Evolutionary conservation across 352 stramenopile genomes (phyloP).

Genomic region (Thraustochytrium sp.): DNA sequence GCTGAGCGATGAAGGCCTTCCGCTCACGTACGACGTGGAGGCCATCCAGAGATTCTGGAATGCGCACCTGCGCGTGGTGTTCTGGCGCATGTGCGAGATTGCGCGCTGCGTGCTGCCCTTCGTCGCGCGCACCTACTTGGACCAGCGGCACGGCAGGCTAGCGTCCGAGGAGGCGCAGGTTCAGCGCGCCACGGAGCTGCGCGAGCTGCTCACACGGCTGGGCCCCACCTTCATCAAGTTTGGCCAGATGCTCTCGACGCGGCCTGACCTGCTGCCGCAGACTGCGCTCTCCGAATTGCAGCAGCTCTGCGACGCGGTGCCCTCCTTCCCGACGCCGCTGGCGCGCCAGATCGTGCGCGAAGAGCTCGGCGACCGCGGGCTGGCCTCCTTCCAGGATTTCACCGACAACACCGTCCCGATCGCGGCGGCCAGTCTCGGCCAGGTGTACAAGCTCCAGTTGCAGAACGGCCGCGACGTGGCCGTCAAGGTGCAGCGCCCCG

Average conservation of each 20-base stretch:
- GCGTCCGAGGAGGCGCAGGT: constrained; percentile 50
- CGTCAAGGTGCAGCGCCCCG: constrained; percentile 74
- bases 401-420: constrained; percentile 62
- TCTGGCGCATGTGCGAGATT: neutral
- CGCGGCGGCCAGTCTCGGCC: constrained; percentile 66
- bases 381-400: constrained; percentile 67
- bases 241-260: constrained; percentile 67
- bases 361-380: constrained; percentile 63
- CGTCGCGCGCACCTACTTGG: neutral
- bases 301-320: constrained; percentile 73
- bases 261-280: constrained; percentile 68
- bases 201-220: constrained; percentile 66
- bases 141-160: neutral
- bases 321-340: constrained; percentile 60
- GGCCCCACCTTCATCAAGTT: constrained; percentile 78
- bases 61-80: neutral
- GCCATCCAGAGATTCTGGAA: neutral
- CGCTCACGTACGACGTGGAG: neutral
- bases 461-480: constrained; percentile 61
- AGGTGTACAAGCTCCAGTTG: constrained; percentile 71
- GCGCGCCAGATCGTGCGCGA: constrained; percentile 65
- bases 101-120: neutral
- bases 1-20: neutral
- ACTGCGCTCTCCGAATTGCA: constrained; percentile 74
- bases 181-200: constrained; percentile 60